phyloP scores from a whole-genome alignment of 176 grass and related monocot genomes.

The Cenchrus americanus region DNA sequence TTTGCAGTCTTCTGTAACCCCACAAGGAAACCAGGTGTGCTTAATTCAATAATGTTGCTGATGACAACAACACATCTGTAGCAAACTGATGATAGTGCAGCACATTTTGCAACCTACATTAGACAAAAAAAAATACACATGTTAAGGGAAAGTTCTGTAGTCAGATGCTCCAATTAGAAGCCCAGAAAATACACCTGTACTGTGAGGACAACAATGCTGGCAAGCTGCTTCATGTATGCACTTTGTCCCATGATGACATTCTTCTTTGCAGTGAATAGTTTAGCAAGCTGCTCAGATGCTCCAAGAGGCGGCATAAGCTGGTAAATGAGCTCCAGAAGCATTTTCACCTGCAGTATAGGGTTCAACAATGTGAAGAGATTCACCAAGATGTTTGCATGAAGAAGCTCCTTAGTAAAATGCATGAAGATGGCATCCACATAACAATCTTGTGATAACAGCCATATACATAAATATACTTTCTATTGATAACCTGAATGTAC shows the following conservation, averaged over 20 bases:
- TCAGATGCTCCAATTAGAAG: slow-evolving; percentile 1
- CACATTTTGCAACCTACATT: slow-evolving; percentile 59
- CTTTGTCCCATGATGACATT: slow-evolving; percentile 38
- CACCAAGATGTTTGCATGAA: background rate
- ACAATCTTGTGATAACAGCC: background rate
- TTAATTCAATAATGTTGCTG: slow-evolving; percentile 52
- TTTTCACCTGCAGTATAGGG: slow-evolving; percentile 46
- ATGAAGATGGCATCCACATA: slow-evolving; percentile 24
- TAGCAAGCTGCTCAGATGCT: slow-evolving; percentile 17
- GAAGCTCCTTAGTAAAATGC: background rate
- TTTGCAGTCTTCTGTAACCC: slow-evolving; percentile 59
- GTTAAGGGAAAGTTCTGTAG: slow-evolving; percentile 12
- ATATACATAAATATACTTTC: background rate
- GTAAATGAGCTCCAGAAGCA: slow-evolving; percentile 52
- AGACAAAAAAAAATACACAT: background rate
- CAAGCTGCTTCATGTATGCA: slow-evolving; percentile 45
- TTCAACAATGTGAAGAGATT: slow-evolving; percentile 24
- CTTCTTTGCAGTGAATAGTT: slow-evolving; percentile 47
- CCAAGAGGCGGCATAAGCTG: slow-evolving; percentile 42
- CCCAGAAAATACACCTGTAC: slow-evolving; percentile 46
- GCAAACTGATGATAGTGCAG: slow-evolving; percentile 46
- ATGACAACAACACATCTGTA: slow-evolving; percentile 46
- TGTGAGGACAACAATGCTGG: slow-evolving; percentile 42
- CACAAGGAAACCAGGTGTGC: slow-evolving; percentile 48
- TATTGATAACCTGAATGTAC: slow-evolving; percentile 14